These are phyloP conservation scores for Xylariaceae sp. DNA, from an alignment of 2,329 filamentous ascomycete species.

Conservation along the genomic window DNA sequence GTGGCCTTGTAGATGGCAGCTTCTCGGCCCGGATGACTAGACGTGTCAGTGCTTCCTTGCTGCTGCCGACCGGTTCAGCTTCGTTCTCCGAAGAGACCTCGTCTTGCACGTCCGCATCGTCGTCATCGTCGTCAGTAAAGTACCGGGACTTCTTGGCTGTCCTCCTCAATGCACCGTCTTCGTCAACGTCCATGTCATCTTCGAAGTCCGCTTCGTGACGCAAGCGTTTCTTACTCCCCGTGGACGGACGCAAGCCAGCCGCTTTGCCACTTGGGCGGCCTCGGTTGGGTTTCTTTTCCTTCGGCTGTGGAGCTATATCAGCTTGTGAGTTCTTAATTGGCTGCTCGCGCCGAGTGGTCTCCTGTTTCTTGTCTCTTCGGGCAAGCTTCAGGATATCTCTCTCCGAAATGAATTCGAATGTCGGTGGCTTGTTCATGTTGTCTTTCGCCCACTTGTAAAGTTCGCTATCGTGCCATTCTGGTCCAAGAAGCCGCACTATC, in stretches of 20 bases:
- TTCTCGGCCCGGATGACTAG: conserved; percentile 42
- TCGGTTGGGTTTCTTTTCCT: conserved; percentile 20
- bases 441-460: conserved; percentile 24
- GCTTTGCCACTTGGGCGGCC: conserved; percentile 35
- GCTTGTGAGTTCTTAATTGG: conserved; percentile 11
- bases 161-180: conserved; percentile 20
- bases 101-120: conserved; percentile 10
- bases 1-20: conserved; percentile 39
- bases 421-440: conserved; percentile 19
- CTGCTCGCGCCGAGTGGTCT: background rate
- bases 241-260: conserved; percentile 35
- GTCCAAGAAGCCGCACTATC: conserved; percentile 23
- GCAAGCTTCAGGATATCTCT: conserved; percentile 16
- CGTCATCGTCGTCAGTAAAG: conserved; percentile 15
- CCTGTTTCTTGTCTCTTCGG: conserved; percentile 13
- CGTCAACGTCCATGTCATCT: conserved; percentile 30
- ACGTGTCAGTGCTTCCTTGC: conserved; percentile 9
- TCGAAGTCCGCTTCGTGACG: conserved; percentile 23
- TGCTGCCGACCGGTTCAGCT: conserved; percentile 20
- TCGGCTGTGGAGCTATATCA: conserved; percentile 7
- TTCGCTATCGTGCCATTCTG: conserved; percentile 23
- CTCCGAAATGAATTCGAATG: conserved; percentile 19
- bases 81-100: conserved; percentile 21
- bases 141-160: conserved; percentile 19
- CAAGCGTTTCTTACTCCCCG: conserved; percentile 37